A percentile compares a stretch with the other conserved stretches of the same genome.
These are phyloP conservation scores for Arthrobotrys musiformis DNA, from an alignment of 2,329 filamentous ascomycete genomes.

Conservation along the genomic window DNA sequence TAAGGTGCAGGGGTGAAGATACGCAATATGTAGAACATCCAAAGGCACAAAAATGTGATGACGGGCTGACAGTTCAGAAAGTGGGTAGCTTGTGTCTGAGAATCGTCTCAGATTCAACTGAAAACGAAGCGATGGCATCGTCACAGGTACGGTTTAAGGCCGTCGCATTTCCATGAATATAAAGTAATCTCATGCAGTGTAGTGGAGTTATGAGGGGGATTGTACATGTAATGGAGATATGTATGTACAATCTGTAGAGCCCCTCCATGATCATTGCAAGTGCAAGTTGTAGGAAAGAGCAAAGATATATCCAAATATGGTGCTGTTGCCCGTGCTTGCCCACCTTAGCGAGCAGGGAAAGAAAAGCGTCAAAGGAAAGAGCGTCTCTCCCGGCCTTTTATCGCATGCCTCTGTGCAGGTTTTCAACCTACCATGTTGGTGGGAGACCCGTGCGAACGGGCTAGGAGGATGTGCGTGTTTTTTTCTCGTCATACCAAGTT, in stretches of 20 bases:
- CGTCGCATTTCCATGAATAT: slow-evolving; percentile 49
- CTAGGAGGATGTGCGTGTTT: slow-evolving; percentile 46
- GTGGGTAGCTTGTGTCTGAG: slow-evolving; percentile 46
- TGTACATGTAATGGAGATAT: slow-evolving; percentile 36
- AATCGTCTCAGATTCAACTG: slow-evolving; percentile 50
- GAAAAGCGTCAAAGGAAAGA: slow-evolving; percentile 25
- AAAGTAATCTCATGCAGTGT: slow-evolving; percentile 39
- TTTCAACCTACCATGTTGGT: slow-evolving; percentile 54
- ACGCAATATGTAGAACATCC: slow-evolving; percentile 57
- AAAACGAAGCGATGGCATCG: slow-evolving; percentile 52
- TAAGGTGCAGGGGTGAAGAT: slow-evolving; percentile 48
- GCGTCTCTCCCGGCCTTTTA: slow-evolving; percentile 37
- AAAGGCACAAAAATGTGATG: slow-evolving; percentile 37
- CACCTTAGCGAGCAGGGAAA: slow-evolving; percentile 33
- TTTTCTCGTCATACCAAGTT: slow-evolving; percentile 55
- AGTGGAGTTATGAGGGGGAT: slow-evolving; percentile 48
- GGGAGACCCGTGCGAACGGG: slow-evolving; percentile 55
- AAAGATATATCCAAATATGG: slow-evolving; percentile 32
- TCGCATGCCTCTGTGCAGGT: slow-evolving; percentile 30
- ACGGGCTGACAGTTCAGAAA: slow-evolving; percentile 29
- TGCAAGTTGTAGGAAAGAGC: slow-evolving; percentile 42
- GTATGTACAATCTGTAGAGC: slow-evolving; percentile 43
- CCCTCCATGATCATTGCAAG: too few species aligned
- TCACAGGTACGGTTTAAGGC: slow-evolving; percentile 26
- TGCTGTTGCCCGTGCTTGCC: slow-evolving; percentile 46